Evolutionary conservation across 768 basidiomycete genomes (phyloP).

Genomic region (Suillus tomentosus): DNA sequence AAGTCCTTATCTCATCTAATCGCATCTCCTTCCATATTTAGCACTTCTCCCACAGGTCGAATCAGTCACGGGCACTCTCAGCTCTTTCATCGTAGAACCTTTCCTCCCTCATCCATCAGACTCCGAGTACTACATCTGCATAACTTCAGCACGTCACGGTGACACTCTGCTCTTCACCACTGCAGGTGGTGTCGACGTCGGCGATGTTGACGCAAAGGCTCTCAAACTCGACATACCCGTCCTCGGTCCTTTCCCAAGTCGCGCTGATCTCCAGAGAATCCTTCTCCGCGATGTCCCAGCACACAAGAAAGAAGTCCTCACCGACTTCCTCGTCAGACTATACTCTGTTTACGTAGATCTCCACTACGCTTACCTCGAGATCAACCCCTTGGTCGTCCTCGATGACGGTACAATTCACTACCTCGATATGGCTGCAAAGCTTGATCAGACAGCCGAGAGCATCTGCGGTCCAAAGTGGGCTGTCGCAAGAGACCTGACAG

Average conservation of each 20-base stretch:
- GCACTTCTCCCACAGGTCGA: conserved; percentile 64
- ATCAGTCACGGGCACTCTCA: conserved; percentile 44
- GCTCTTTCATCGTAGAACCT: conserved; percentile 98
- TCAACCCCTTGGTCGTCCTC: conserved; percentile 96
- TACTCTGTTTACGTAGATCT: conserved; percentile 98
- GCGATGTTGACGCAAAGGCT: conserved; percentile 97
- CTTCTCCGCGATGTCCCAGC: conserved; percentile 84
- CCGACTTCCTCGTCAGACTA: conserved; percentile 92
- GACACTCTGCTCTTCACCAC: conserved; percentile 98
- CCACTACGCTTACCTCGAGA: conserved; percentile 99
- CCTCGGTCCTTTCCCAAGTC: conserved; percentile 72
- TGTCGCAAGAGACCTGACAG: conserved; percentile 85
- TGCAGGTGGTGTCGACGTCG: conserved; percentile 98
- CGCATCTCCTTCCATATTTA: conserved; percentile 10
- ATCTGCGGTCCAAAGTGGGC: conserved; percentile 99
- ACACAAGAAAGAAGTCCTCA: conserved; percentile 85
- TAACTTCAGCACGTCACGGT: conserved; percentile 92
- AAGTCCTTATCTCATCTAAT: conserved; percentile 29
- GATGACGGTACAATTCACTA: conserved; percentile 85
- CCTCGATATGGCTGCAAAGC: conserved; percentile 99
- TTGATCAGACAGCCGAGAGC: conserved; percentile 98
- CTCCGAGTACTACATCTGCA: conserved; percentile 97
- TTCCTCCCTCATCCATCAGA: conserved; percentile 94
- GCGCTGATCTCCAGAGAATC: conserved; percentile 67
- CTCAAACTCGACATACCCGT: conserved; percentile 86